Evolutionary conservation across 768 basidiomycete genomes (phyloP).

Genomic region (Xerocomus brunneocitrinus): DNA sequence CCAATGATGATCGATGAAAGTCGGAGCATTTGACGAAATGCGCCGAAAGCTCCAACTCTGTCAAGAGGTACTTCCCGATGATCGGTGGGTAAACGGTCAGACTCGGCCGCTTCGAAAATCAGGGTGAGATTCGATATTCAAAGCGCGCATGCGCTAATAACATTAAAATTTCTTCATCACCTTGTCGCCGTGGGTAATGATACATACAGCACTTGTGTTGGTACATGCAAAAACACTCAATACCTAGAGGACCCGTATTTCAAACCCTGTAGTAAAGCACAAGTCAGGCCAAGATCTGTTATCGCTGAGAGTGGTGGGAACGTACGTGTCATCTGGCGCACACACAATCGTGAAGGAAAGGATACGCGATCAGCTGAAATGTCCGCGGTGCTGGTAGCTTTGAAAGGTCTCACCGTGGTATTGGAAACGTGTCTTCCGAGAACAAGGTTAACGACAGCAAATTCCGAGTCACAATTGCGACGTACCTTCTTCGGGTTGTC

Average conservation of each 20-base stretch:
- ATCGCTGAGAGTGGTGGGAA: conserved; percentile 13
- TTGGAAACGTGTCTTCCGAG: conserved; percentile 65
- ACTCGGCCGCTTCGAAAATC: not conserved
- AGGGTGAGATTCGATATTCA: not conserved
- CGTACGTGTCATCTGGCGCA: conserved; percentile 56
- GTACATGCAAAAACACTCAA: conserved; percentile 19
- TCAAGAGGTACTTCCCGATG: too few species aligned
- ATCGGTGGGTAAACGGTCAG: not conserved
- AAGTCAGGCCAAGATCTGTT: not conserved
- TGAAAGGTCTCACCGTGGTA: conserved; percentile 59
- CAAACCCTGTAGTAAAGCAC: conserved; percentile 33
- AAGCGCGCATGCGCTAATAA: not conserved
- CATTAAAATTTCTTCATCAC: conserved; percentile 3
- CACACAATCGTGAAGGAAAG: not conserved
- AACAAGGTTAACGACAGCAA: conserved; percentile 9
- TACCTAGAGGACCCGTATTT: conserved; percentile 7
- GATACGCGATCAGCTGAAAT: conserved; percentile 14
- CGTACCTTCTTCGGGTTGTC: conserved; percentile 83
- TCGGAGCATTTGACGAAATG: too few species aligned
- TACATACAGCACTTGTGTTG: conserved; percentile 18
- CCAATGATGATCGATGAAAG: too few species aligned
- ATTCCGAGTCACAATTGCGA: not conserved
- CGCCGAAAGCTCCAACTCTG: too few species aligned
- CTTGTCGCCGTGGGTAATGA: conserved; percentile 10
- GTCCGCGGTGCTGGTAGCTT: not conserved